phyloP scores from a whole-genome alignment of 495 filamentous ascomycete genomes.

The Cudoniella acicularis region DNA sequence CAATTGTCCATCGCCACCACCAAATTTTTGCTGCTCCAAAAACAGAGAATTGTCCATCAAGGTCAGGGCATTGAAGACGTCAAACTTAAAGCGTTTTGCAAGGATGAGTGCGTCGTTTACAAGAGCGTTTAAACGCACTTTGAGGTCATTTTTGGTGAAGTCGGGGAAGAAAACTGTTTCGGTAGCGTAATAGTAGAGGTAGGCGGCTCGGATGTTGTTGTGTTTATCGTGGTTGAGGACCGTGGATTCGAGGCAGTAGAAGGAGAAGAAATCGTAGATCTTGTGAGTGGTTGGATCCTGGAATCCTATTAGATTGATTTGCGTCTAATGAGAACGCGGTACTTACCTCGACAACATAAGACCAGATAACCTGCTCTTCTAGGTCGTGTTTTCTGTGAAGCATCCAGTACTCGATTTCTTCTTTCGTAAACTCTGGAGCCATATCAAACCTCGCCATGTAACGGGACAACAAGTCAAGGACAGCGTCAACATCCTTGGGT shows the following conservation, averaged over 20 bases:
- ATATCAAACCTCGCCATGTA: conserved; percentile 79
- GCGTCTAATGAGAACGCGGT: not conserved
- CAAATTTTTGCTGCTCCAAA: conserved; percentile 88
- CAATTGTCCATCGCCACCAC: conserved; percentile 85
- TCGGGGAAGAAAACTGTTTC: conserved; percentile 64
- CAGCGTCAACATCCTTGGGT: conserved; percentile 72
- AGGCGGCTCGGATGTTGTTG: conserved; percentile 75
- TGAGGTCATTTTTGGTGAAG: conserved; percentile 52
- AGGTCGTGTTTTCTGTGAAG: conserved; percentile 57
- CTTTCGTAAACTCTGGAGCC: conserved; percentile 72
- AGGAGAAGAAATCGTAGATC: conserved; percentile 95
- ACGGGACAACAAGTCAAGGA: conserved; percentile 67
- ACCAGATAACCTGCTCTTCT: conserved; percentile 81
- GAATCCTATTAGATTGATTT: not conserved
- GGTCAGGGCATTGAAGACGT: conserved; percentile 95
- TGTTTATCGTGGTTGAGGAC: conserved; percentile 79
- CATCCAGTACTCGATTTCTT: conserved; percentile 87
- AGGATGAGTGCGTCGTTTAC: conserved; percentile 84
- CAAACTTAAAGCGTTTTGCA: conserved; percentile 82
- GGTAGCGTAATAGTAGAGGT: conserved; percentile 93
- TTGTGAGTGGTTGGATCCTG: conserved; percentile 61
- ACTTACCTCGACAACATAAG: conserved; percentile 80
- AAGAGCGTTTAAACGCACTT: conserved; percentile 67
- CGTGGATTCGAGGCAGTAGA: conserved; percentile 90
- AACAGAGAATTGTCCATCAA: conserved; percentile 91